A percentile compares a stretch with the other conserved stretches of the same genome.
Evolutionary conservation across 2,329 filamentous ascomycete genomes (phyloP).

Genomic region (Nigrospora osmanthi): DNA sequence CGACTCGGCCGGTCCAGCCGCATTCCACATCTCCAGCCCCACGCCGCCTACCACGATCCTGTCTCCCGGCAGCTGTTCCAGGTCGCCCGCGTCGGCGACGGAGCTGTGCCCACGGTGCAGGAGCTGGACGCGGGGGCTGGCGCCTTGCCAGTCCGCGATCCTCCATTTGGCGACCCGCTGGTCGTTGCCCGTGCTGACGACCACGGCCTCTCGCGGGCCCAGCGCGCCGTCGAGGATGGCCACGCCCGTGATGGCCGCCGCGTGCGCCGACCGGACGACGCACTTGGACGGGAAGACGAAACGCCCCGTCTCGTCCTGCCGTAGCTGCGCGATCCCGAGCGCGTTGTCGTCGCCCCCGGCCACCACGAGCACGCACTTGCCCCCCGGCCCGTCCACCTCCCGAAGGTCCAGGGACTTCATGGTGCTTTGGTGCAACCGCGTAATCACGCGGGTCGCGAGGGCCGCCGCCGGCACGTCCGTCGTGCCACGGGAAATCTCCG

Average conservation of each 20-base stretch:
- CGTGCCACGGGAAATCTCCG: constrained; percentile 15
- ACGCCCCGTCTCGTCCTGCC: constrained; percentile 4
- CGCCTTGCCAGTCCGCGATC: constrained; percentile 14
- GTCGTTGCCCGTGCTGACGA: constrained; percentile 50
- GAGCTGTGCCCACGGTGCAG: constrained; percentile 46
- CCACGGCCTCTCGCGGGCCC: constrained; percentile 11
- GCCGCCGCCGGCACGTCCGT: constrained; percentile 1
- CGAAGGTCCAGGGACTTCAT: constrained; percentile 58
- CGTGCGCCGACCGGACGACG: constrained; percentile 54
- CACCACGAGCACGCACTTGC: constrained; percentile 42
- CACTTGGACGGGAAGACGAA: constrained; percentile 11
- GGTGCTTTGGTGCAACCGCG: constrained; percentile 67
- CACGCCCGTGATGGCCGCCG: constrained; percentile 61
- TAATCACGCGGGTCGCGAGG: constrained; percentile 21
- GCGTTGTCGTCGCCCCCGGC: constrained; percentile 89
- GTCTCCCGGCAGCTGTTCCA: constrained; percentile 28
- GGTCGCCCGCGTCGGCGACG: constrained; percentile 51
- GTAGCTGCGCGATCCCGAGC: constrained; percentile 37
- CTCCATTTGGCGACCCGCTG: constrained; percentile 52
- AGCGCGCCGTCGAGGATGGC: constrained; percentile 22
- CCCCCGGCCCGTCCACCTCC: constrained; percentile 13
- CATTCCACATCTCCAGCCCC: constrained; percentile 7
- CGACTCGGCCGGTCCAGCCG: neutral
- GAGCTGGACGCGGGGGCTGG: constrained; percentile 24
- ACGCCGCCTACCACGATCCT: constrained; percentile 4